These are phyloP conservation scores for Immersiella caudata DNA, from an alignment of 495 filamentous ascomycete genomes.

Conservation along the genomic window DNA sequence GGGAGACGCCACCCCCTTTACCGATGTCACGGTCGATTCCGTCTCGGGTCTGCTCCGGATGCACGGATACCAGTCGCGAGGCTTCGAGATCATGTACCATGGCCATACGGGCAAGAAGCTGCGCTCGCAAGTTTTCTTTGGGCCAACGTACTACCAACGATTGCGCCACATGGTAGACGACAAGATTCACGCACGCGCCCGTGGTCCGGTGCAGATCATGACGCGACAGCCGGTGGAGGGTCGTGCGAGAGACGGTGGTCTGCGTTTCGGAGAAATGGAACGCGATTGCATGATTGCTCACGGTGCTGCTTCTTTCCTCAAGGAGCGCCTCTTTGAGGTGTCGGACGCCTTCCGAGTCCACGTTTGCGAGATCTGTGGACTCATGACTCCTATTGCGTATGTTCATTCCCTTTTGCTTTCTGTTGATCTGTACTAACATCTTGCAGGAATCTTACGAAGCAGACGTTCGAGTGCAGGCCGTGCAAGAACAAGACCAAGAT, in stretches of 20 bases:
- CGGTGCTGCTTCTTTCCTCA: conserved; percentile 93
- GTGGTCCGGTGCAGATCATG: conserved; percentile 95
- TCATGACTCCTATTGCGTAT: conserved; percentile 99
- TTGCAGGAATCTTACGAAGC: conserved; percentile 85
- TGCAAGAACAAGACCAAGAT: conserved; percentile 99
- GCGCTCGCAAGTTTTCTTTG: conserved; percentile 91
- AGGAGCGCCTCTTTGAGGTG: conserved; percentile 96
- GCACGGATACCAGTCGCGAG: conserved; percentile 93
- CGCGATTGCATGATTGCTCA: conserved; percentile 99
- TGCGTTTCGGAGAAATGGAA: conserved; percentile 99
- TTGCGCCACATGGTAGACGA: conserved; percentile 99
- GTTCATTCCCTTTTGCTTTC: conserved; percentile 47
- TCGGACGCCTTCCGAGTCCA: conserved; percentile 98
- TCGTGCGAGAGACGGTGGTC: conserved; percentile 94
- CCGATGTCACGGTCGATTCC: conserved; percentile 92
- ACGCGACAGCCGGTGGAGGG: conserved; percentile 98
- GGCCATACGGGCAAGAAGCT: conserved; percentile 94
- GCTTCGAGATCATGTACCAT: conserved; percentile 98
- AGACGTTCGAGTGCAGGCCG: conserved; percentile 91
- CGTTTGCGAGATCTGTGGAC: conserved; percentile 96
- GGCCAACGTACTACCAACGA: conserved; percentile 98
- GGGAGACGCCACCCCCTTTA: conserved; percentile 97
- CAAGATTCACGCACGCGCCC: conserved; percentile 97
- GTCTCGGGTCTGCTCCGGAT: conserved; percentile 89
- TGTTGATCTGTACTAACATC: conserved; percentile 30